phyloP scores from a whole-genome alignment of 306 rosid genomes.

The Amphicarpaea edgeworthii region DNA sequence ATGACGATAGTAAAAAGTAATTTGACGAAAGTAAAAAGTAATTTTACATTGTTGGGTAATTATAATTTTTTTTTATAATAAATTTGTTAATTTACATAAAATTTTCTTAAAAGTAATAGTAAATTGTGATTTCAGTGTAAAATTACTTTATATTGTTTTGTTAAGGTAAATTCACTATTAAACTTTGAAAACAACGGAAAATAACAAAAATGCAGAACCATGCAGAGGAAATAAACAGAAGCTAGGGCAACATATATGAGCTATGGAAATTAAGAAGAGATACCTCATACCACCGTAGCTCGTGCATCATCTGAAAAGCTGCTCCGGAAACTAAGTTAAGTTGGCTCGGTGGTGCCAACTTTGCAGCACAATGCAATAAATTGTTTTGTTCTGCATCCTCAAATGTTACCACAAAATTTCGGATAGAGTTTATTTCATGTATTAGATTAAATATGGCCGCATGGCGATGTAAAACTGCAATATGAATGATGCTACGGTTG shows the following conservation, averaged over 20 bases:
- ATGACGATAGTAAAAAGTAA: too few relatives aligned
- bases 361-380: constrained; percentile 41
- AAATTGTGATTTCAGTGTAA: too few relatives aligned
- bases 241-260: neutral
- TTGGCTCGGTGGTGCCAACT: constrained; percentile 20
- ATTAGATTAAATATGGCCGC: constrained; percentile 30
- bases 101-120: too few relatives aligned
- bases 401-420: neutral
- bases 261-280: neutral
- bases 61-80: too few relatives aligned
- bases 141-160: too few relatives aligned
- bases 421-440: constrained; percentile 6
- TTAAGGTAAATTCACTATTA: too few relatives aligned
- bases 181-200: neutral
- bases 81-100: too few relatives aligned
- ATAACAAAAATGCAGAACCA: neutral
- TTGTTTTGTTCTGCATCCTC: constrained; percentile 24
- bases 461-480: constrained; percentile 38
- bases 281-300: constrained; percentile 38
- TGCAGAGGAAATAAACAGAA: neutral
- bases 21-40: too few relatives aligned
- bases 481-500: constrained; percentile 27
- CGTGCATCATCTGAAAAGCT: constrained; percentile 37
- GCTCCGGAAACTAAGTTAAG: constrained; percentile 38
- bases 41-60: too few relatives aligned